These are phyloP conservation scores for Wickerhamiella kazuoi DNA, from an alignment of 805 yeast genomes.

Conservation along the genomic window DNA sequence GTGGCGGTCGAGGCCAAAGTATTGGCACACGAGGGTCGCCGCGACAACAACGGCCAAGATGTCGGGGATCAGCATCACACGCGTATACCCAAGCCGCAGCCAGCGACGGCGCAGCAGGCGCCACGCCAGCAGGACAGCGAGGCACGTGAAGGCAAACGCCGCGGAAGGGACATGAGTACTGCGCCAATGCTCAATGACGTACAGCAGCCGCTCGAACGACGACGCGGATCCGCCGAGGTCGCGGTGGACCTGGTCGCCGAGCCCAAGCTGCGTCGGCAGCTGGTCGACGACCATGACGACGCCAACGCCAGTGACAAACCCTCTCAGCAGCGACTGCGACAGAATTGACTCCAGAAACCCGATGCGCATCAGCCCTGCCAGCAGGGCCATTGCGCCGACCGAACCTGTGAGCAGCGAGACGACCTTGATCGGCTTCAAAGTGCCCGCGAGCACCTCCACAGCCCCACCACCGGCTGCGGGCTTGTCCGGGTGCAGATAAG, in stretches of 20 bases:
- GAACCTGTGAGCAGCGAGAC: slow-evolving; percentile 54
- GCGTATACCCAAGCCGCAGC: slow-evolving; percentile 17
- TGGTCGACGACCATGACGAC: slow-evolving; percentile 68
- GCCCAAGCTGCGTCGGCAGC: slow-evolving; percentile 51
- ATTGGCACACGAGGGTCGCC: slow-evolving; percentile 36
- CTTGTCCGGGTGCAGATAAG: slow-evolving; percentile 28
- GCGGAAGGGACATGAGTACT: slow-evolving; percentile 43
- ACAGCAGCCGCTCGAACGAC: slow-evolving; percentile 49
- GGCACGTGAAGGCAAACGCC: slow-evolving; percentile 36
- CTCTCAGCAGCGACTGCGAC: slow-evolving; percentile 58
- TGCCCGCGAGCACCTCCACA: slow-evolving; percentile 6
- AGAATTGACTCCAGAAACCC: slow-evolving; percentile 74
- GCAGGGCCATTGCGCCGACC: slow-evolving; percentile 55
- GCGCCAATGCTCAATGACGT: slow-evolving; percentile 32
- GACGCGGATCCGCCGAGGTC: slow-evolving; percentile 37
- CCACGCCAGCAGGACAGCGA: slow-evolving; percentile 28
- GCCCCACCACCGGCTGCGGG: slow-evolving; percentile 9
- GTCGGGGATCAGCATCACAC: slow-evolving; percentile 61
- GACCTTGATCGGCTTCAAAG: slow-evolving; percentile 33
- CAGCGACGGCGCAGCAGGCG: slow-evolving; percentile 27
- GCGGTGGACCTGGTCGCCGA: slow-evolving; percentile 27
- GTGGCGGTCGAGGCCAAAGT: slow-evolving; percentile 17
- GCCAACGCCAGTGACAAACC: slow-evolving; percentile 77
- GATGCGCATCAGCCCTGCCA: slow-evolving; percentile 62
- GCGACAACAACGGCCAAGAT: slow-evolving; percentile 56